Percentiles rank a stretch among this genome's conserved stretches.
Evolutionary conservation across 2,329 filamentous ascomycete genomes (phyloP).

Genomic region (Beauveria medogensis): DNA sequence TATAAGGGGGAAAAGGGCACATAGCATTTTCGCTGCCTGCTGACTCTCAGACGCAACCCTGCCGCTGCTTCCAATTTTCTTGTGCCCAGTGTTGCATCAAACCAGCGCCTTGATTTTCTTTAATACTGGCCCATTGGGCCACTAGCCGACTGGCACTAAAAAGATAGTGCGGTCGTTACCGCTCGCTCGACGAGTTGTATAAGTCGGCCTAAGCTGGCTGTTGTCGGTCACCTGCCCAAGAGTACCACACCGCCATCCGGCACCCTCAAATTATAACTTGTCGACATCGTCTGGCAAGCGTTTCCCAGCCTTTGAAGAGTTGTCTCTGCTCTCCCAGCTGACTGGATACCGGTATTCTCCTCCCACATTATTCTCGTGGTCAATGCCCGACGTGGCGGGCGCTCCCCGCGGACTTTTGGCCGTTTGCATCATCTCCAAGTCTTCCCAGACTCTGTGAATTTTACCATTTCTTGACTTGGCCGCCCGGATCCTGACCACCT

Average conservation of each 20-base stretch:
- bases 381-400: slow-evolving; percentile 7
- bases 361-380: neutral
- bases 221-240: slow-evolving; percentile 11
- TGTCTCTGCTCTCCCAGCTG: neutral
- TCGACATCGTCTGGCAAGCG: neutral
- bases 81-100: slow-evolving; percentile 7
- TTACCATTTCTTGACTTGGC: neutral
- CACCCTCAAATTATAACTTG: slow-evolving; percentile 10
- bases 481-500: neutral
- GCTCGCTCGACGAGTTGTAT: slow-evolving; percentile 8
- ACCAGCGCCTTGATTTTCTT: slow-evolving; percentile 3
- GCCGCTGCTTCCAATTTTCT: slow-evolving; percentile 1
- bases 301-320: neutral
- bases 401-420: slow-evolving; percentile 8
- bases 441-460: slow-evolving; percentile 1
- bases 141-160: slow-evolving; percentile 9
- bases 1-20: neutral
- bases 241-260: slow-evolving; percentile 10
- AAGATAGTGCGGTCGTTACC: slow-evolving; percentile 12
- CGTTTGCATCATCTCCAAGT: neutral
- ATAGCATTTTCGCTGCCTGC: neutral
- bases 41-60: slow-evolving; percentile 5
- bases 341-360: neutral
- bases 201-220: slow-evolving; percentile 11
- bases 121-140: slow-evolving; percentile 9